Conservation (phyloP, 495 filamentous ascomycete genomes). For the Penicillium pancosmium region DNA sequence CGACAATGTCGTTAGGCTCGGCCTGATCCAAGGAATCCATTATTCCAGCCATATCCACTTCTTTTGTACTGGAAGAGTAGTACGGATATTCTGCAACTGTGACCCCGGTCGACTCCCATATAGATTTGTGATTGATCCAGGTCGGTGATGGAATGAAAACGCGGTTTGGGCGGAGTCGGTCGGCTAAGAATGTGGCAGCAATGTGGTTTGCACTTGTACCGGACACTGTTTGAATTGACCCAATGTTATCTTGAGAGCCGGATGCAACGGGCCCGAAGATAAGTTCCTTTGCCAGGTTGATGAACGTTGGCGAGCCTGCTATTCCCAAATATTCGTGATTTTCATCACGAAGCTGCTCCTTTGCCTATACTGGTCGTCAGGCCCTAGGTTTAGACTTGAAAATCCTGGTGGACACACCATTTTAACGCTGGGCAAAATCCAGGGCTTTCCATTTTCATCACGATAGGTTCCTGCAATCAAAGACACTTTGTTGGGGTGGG, state of each 20-base stretch:
- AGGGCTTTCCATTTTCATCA: constrained; percentile 35
- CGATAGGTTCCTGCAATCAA: constrained; percentile 28
- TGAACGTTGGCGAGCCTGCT: neutral
- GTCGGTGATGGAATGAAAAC: constrained; percentile 36
- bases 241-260: constrained; percentile 3
- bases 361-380: constrained; percentile 1
- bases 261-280: neutral
- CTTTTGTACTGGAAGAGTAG: constrained; percentile 19
- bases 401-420: constrained; percentile 5
- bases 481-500: neutral
- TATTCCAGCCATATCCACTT: constrained; percentile 20
- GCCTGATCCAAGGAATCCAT: constrained; percentile 21
- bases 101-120: constrained; percentile 29
- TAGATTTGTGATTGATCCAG: constrained; percentile 35
- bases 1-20: constrained; percentile 29
- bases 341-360: constrained; percentile 1
- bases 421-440: constrained; percentile 34
- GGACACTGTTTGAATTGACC: constrained; percentile 69
- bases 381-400: neutral
- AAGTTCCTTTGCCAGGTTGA: constrained; percentile 1
- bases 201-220: constrained; percentile 84
- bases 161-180: constrained; percentile 15
- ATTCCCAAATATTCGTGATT: constrained; percentile 11
- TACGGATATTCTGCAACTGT: constrained; percentile 33
- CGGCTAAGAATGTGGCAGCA: constrained; percentile 72